Conservation (phyloP, 2,329 filamentous ascomycete species). For the Gremmenia infestans region DNA sequence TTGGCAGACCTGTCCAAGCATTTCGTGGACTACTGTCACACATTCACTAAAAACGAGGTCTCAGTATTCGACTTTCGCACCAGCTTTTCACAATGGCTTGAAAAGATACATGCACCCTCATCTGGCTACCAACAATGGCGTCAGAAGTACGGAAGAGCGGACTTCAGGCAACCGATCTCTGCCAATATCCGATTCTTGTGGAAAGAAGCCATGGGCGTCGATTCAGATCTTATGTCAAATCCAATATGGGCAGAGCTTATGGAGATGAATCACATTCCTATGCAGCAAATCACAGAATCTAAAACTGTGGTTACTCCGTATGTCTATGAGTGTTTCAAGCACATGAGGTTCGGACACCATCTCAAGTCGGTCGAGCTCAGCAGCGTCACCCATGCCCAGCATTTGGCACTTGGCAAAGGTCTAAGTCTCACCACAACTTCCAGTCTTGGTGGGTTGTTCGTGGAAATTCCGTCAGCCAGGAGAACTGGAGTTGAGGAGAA, state of each 20-base stretch:
- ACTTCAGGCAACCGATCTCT: conserved; percentile 59
- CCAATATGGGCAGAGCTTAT: conserved; percentile 36
- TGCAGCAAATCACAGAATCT: conserved; percentile 22
- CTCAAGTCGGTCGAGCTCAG: conserved; percentile 38
- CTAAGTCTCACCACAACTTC: conserved; percentile 5
- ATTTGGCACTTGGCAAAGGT: conserved; percentile 9
- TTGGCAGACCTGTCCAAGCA: conserved; percentile 67
- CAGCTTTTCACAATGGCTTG: conserved; percentile 55
- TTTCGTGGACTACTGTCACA: conserved; percentile 55
- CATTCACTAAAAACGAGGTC: conserved; percentile 33
- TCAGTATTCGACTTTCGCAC: conserved; percentile 51
- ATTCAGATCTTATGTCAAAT: conserved; percentile 24
- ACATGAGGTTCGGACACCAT: conserved; percentile 54
- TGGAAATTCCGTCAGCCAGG: not conserved
- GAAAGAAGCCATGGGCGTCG: conserved; percentile 52
- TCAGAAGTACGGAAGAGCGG: conserved; percentile 42
- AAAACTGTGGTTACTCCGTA: conserved; percentile 67
- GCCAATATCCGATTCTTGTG: conserved; percentile 59
- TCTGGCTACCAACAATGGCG: conserved; percentile 51
- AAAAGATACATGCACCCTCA: conserved; percentile 38
- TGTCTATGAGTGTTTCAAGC: conserved; percentile 57
- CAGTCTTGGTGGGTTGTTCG: not conserved
- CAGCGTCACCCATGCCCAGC: conserved; percentile 26
- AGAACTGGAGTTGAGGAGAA: not conserved
- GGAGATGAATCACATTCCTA: conserved; percentile 27